A percentile compares a stretch with the other conserved stretches of the same genome.
Conservation (phyloP, 805 yeast species). For the Ogataea philodendri region DNA sequence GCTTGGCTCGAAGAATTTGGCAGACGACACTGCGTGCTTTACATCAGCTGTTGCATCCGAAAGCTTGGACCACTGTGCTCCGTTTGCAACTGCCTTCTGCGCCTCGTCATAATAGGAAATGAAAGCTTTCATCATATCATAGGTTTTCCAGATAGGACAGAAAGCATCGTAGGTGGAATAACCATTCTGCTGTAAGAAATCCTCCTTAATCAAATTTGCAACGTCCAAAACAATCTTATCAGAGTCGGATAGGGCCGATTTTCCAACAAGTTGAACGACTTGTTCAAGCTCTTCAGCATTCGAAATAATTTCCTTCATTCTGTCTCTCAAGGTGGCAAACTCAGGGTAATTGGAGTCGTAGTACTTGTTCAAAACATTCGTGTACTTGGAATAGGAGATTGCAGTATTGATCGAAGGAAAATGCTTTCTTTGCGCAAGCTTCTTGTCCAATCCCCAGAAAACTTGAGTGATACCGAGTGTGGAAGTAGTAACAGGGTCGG, state of each 20-base stretch:
- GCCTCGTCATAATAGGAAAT: constrained; percentile 94
- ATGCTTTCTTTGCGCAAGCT: constrained; percentile 98
- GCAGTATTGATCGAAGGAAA: constrained; percentile 98
- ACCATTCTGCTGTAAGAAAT: constrained; percentile 98
- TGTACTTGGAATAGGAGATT: constrained; percentile 95
- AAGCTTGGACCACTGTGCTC: constrained; percentile 92
- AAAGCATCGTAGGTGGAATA: constrained; percentile 97
- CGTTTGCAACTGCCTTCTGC: constrained; percentile 91
- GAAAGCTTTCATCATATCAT: constrained; percentile 96
- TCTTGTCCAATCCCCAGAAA: constrained; percentile 99
- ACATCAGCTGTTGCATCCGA: constrained; percentile 87
- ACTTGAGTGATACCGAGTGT: constrained; percentile 99
- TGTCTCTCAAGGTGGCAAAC: constrained; percentile 85
- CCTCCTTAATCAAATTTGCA: constrained; percentile 88
- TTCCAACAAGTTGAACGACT: constrained; percentile 98
- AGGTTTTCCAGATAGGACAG: constrained; percentile 99
- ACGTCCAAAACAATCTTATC: constrained; percentile 97
- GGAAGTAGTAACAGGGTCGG: constrained; percentile 98
- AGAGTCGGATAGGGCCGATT: constrained; percentile 92
- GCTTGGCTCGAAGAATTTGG: constrained; percentile 95
- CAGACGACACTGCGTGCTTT: constrained; percentile 88
- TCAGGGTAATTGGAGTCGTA: constrained; percentile 87
- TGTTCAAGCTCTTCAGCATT: constrained; percentile 98
- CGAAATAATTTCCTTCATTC: constrained; percentile 89
- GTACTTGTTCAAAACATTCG: constrained; percentile 78